Evolutionary conservation across 805 yeast genomes (phyloP).

Genomic region (Metschnikowia colocasiae): DNA sequence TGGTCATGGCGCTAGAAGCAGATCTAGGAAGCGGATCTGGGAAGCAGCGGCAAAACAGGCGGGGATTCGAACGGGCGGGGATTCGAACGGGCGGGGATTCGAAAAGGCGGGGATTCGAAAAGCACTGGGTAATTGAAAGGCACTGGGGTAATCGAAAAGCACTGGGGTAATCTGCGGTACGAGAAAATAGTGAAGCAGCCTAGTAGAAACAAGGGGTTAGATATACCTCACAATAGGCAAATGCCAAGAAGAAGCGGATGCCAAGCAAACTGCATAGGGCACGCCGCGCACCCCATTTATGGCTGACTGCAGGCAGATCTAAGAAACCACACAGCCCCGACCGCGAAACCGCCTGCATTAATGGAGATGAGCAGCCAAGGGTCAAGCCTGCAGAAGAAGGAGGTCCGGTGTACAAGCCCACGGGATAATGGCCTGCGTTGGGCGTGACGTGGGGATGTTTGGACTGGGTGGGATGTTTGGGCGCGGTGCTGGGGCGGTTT

Average conservation of each 20-base stretch:
- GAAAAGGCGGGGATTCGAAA: too few species aligned
- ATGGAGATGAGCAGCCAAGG: not conserved
- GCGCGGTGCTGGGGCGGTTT: too few species aligned
- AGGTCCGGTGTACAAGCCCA: not conserved
- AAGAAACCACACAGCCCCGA: not conserved
- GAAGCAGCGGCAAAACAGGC: too few species aligned
- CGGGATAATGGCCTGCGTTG: too few species aligned
- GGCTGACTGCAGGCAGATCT: not conserved
- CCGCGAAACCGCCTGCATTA: not conserved
- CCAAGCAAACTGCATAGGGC: conserved; percentile 11
- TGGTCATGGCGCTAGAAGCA: conserved; percentile 10
- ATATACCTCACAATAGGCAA: not conserved
- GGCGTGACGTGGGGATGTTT: too few species aligned
- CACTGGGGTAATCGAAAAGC: too few species aligned
- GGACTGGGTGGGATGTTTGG: too few species aligned
- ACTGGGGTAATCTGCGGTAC: too few species aligned
- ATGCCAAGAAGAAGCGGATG: conserved; percentile 9
- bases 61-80: too few species aligned
- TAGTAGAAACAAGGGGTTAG: not conserved
- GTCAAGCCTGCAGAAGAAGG: not conserved
- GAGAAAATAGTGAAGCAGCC: not conserved
- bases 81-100: too few species aligned
- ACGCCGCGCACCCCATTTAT: not conserved
- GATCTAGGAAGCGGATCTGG: not conserved
- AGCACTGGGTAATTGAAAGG: too few species aligned